A percentile compares a stretch with the other conserved stretches of the same genome.
These are phyloP conservation scores for Mrakia blollopis DNA, from an alignment of 768 basidiomycete species.

Conservation along the genomic window DNA sequence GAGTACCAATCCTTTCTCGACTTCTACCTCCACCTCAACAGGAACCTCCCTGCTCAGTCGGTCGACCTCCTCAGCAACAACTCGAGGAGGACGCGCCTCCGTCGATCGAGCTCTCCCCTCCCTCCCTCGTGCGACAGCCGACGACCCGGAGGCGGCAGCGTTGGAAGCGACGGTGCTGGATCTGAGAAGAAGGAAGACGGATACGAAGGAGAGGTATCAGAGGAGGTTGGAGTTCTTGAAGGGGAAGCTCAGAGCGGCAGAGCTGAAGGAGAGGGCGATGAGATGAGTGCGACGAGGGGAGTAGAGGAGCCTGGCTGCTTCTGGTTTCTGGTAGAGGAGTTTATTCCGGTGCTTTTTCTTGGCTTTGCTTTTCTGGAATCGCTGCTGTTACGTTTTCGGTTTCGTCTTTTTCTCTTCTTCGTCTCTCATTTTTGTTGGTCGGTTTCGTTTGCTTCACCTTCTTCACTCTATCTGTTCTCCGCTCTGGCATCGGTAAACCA, in stretches of 20 bases:
- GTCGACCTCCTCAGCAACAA: not conserved
- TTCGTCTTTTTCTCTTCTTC: too few relatives aligned
- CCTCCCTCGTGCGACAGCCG: not conserved
- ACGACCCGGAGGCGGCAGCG: conserved; percentile 2
- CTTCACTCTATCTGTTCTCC: too few relatives aligned
- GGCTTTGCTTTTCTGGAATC: too few relatives aligned
- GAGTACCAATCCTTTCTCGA: too few relatives aligned
- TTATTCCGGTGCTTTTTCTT: not conserved
- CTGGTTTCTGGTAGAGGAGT: too few relatives aligned
- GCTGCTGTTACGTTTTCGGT: too few relatives aligned
- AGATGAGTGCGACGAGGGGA: conserved; percentile 9
- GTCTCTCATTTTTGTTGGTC: too few relatives aligned
- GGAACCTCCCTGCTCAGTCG: not conserved
- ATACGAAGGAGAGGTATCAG: conserved; percentile 19
- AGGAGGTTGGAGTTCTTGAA: conserved; percentile 24
- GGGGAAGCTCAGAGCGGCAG: conserved; percentile 28
- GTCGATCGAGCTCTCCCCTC: not conserved
- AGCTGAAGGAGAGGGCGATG: conserved; percentile 26
- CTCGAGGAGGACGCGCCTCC: not conserved
- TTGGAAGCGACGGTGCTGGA: not conserved
- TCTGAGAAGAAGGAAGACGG: not conserved
- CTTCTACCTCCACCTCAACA: not conserved
- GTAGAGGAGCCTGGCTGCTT: too few relatives aligned
- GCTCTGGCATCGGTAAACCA: too few relatives aligned
- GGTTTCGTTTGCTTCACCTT: too few relatives aligned